These are phyloP conservation scores for Torrubiellomyces zombiae DNA, from an alignment of 2,329 filamentous ascomycete genomes.

Conservation along the genomic window DNA sequence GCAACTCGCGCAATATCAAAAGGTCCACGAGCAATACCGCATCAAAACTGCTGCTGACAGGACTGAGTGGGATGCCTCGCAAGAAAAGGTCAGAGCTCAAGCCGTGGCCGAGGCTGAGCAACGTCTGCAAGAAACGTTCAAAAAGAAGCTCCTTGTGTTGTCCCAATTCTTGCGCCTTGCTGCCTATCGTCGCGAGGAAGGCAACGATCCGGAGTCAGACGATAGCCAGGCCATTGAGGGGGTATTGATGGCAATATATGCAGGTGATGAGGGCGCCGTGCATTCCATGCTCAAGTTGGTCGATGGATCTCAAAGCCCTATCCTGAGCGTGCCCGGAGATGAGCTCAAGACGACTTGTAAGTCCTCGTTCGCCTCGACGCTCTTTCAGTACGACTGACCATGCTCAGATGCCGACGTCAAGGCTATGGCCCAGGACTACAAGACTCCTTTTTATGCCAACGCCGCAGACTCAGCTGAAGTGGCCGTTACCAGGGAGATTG, in stretches of 20 bases:
- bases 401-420: slow-evolving; percentile 19
- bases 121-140: slow-evolving; percentile 34
- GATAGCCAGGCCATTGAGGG: slow-evolving; percentile 73
- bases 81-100: slow-evolving; percentile 39
- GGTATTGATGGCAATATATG: slow-evolving; percentile 61
- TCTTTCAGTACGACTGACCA: slow-evolving; percentile 7
- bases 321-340: slow-evolving; percentile 47
- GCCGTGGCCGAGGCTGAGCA: slow-evolving; percentile 35
- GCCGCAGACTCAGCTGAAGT: slow-evolving; percentile 15
- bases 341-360: slow-evolving; percentile 55
- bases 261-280: slow-evolving; percentile 59
- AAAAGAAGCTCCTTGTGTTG: slow-evolving; percentile 50
- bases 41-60: slow-evolving; percentile 40
- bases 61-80: slow-evolving; percentile 40
- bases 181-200: slow-evolving; percentile 57
- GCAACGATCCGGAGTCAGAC: slow-evolving; percentile 44
- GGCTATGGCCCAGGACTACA: slow-evolving; percentile 35
- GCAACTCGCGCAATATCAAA: slow-evolving; percentile 57
- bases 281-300: slow-evolving; percentile 62
- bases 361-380: slow-evolving; percentile 13
- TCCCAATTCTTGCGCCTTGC: slow-evolving; percentile 70
- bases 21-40: slow-evolving; percentile 58
- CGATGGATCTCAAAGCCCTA: slow-evolving; percentile 50
- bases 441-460: slow-evolving; percentile 20
- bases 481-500: slow-evolving; percentile 16